These are phyloP conservation scores for Trichomonas gallinae DNA, from an alignment of 208 protist species.

Conservation along the genomic window DNA sequence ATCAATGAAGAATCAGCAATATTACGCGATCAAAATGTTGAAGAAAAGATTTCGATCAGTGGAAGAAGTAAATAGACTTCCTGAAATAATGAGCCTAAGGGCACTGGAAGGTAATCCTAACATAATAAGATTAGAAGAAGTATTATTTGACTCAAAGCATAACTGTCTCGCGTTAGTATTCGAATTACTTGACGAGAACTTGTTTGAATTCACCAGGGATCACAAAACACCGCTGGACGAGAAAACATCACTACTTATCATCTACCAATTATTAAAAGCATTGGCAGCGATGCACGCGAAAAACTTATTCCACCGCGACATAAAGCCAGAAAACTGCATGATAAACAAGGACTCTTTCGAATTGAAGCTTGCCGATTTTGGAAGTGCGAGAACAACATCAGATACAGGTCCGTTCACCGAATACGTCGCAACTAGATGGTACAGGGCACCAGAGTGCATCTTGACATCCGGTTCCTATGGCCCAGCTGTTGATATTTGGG, in stretches of 20 bases:
- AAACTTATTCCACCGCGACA: constrained; percentile 68
- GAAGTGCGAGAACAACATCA: constrained; percentile 49
- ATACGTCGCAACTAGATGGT: constrained; percentile 70
- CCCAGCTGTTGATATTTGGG: neutral
- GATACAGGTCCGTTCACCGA: constrained; percentile 55
- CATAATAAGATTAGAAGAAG: constrained; percentile 76
- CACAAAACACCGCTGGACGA: neutral
- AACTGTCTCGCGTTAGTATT: constrained; percentile 62
- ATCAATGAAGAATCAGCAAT: neutral
- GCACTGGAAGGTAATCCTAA: constrained; percentile 70
- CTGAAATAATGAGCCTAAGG: constrained; percentile 81
- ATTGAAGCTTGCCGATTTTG: constrained; percentile 84
- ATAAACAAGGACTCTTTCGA: constrained; percentile 44
- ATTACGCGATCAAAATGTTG: neutral
- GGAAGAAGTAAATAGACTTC: constrained; percentile 67
- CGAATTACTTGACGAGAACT: constrained; percentile 81
- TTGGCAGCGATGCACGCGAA: neutral
- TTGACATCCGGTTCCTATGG: constrained; percentile 31
- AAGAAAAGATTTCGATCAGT: constrained; percentile 9
- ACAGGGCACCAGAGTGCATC: constrained; percentile 64
- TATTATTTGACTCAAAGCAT: constrained; percentile 57
- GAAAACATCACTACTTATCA: neutral
- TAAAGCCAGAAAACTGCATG: constrained; percentile 91
- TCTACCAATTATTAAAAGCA: neutral
- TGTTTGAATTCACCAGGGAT: constrained; percentile 67